Base-by-base conservation (phyloP, 257 asterid species). In the Nicotiana knightiana region DNA sequence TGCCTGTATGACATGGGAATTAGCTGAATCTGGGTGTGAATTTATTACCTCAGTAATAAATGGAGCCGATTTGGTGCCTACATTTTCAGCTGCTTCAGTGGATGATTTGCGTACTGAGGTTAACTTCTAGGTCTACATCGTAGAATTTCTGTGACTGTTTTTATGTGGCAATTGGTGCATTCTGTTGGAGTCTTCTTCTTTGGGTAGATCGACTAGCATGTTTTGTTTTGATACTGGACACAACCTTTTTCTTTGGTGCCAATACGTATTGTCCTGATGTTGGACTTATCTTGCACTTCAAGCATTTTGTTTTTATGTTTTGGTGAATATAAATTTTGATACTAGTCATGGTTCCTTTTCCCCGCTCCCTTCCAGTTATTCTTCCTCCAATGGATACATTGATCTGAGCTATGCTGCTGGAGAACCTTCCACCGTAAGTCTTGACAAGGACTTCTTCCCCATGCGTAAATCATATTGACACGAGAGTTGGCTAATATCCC, bases 1-100 rank as follows among this genome's bases (percentile, higher is more conserved):
- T 88, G 99, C 98, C 83, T 94, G 98, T 90, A 93, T 96, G 98
- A 94, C 98, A 18, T 96, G 99, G 99, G 98, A 96, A 82, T 88
- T 96, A 84, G 98, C 98, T 24, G 99, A 94, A 84, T 96, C 98
- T 0, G 98, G 98, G 83, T 88, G 85, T 81, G 93, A 90, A 63
- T 94, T 91, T 82, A 84, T 96, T 84, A 92, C 98, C 63, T 81
- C 97, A 6, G 93, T 96, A 61, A 94, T 96, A 77, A 96, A 96
- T 81, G 98, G 98, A 81, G 98, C 99, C 76, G 98, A 96, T 87
- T 86, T 96, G 82, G 99, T 96, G 82, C 98, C 98, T 70, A 91
- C 99, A 43, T 96, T 96, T 87, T 96, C 99, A 9, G 92, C 98
- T 88, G 99, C 98, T 67, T 91, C 99, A 1, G 96, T 96, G 33